These are phyloP conservation scores for Ensete glaucum DNA, from an alignment of 176 grass and related monocot genomes.

Conservation along the genomic window DNA sequence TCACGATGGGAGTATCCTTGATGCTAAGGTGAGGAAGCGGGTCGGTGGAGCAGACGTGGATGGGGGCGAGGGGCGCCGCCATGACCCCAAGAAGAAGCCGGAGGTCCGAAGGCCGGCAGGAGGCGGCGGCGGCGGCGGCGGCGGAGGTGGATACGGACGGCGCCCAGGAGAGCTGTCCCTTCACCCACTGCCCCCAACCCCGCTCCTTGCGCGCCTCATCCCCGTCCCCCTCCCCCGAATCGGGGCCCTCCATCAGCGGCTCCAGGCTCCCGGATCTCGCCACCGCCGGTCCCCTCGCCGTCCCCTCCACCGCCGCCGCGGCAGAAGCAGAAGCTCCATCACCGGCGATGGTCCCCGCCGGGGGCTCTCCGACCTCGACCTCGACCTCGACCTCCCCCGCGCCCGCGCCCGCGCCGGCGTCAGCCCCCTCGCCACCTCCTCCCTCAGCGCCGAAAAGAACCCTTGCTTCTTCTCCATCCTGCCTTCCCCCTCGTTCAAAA, in stretches of 20 bases:
- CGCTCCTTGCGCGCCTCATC: slow-evolving; percentile 1
- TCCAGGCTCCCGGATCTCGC: slow-evolving; percentile 18
- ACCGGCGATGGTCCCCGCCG: slow-evolving; percentile 2
- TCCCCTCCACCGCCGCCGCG: slow-evolving; percentile 11
- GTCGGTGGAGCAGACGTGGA: slow-evolving; percentile 12
- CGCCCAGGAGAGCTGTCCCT: slow-evolving; percentile 8
- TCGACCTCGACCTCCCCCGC: slow-evolving; percentile 1
- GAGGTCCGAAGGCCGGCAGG: slow-evolving; percentile 5
- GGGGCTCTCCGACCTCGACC: slow-evolving; percentile 18
- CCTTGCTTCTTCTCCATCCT: slow-evolving; percentile 13
- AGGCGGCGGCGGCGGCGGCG: background rate
- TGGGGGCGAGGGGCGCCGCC: slow-evolving; percentile 10
- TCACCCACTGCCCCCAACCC: slow-evolving; percentile 12
- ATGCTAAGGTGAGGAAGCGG: slow-evolving; percentile 17
- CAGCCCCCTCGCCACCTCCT: slow-evolving; percentile 10
- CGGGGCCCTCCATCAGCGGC: slow-evolving; percentile 15
- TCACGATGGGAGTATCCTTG: slow-evolving; percentile 15
- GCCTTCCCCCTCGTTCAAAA: background rate
- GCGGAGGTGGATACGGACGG: background rate
- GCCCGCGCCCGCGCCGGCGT: background rate
- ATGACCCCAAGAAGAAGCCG: slow-evolving; percentile 12
- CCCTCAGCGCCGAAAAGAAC: slow-evolving; percentile 14
- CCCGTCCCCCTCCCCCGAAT: background rate
- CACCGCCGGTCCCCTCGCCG: background rate
- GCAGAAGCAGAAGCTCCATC: slow-evolving; percentile 5